Conservation (phyloP, 257 asterid species). For the Solanum commersonii region DNA sequence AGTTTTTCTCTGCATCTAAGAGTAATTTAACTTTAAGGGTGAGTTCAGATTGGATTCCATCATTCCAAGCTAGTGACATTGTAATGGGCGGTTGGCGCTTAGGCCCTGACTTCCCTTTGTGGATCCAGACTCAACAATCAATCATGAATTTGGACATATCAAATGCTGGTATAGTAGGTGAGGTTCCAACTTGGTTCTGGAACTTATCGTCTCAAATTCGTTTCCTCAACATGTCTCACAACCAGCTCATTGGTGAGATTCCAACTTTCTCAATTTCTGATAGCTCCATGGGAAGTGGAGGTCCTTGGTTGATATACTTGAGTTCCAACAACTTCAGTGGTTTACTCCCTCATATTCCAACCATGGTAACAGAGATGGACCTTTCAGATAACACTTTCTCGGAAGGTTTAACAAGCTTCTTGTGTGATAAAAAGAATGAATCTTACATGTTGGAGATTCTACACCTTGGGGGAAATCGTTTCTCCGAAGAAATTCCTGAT, state of each 20-base stretch:
- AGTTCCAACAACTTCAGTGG: conserved; percentile 23
- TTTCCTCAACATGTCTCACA: not conserved
- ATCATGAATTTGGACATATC: not conserved
- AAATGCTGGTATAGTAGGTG: not conserved
- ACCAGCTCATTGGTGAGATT: not conserved
- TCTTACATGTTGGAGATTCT: not conserved
- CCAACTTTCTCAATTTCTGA: not conserved
- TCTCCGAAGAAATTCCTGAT: conserved; percentile 16
- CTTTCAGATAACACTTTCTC: conserved; percentile 19
- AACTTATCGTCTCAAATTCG: not conserved
- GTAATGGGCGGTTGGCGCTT: not conserved
- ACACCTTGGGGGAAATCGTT: conserved; percentile 12
- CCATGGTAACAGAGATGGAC: not conserved
- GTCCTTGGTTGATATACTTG: conserved; percentile 3
- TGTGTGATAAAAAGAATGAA: not conserved
- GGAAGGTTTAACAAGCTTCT: conserved; percentile 3
- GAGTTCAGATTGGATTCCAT: not conserved
- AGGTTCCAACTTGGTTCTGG: conserved; percentile 5
- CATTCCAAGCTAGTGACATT: not conserved
- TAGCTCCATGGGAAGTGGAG: not conserved
- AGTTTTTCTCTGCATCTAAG: not conserved
- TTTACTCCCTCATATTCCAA: conserved; percentile 8
- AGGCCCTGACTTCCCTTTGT: not conserved
- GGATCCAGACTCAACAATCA: conserved; percentile 2
- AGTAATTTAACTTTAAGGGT: conserved; percentile 16